These are phyloP conservation scores for Emergomyces orientalis DNA, from an alignment of 2,329 filamentous ascomycete species.

Conservation along the genomic window DNA sequence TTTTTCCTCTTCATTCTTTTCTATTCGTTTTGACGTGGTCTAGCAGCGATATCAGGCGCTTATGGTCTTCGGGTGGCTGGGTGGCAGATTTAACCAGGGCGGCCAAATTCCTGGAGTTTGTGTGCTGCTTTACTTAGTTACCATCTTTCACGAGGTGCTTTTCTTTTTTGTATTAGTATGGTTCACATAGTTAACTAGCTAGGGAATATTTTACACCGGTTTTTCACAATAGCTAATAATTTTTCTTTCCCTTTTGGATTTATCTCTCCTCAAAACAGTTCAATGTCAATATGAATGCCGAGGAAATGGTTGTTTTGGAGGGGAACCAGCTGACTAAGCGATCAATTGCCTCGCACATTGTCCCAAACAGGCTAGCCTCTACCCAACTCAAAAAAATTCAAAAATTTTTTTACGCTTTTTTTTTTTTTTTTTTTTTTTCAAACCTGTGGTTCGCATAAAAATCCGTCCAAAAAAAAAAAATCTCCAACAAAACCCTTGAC, in stretches of 20 bases:
- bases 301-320: neutral
- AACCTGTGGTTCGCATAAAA: too few relatives aligned
- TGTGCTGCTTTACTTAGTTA: neutral
- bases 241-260: neutral
- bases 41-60: conserved; percentile 4
- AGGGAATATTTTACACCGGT: neutral
- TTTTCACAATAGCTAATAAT: neutral
- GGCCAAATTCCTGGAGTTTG: neutral
- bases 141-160: neutral
- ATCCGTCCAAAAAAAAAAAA: conserved; percentile 4
- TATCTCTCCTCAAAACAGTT: neutral
- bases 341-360: neutral
- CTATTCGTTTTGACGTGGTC: neutral
- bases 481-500: neutral
- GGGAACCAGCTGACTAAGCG: neutral
- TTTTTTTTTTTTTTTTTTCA: neutral
- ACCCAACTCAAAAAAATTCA: neutral
- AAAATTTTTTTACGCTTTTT: neutral
- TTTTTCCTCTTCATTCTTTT: neutral
- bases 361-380: conserved; percentile 4
- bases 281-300: neutral
- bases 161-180: neutral
- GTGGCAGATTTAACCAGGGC: neutral
- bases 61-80: neutral
- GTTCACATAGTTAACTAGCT: neutral